These are phyloP conservation scores for Quercus suber DNA, from an alignment of 306 rosid genomes.

Conservation along the genomic window DNA sequence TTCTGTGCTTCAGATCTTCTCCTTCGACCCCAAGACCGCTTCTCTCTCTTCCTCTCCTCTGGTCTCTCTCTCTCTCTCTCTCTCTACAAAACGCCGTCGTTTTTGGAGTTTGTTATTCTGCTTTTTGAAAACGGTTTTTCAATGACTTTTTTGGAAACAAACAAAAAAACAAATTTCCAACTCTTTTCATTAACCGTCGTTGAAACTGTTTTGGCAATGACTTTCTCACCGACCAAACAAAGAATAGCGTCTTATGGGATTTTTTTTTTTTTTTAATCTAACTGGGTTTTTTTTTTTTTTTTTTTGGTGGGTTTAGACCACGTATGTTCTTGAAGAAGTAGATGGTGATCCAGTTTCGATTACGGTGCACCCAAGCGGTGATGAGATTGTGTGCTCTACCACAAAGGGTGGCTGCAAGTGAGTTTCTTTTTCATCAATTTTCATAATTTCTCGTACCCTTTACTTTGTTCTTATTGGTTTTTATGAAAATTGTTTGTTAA, in stretches of 20 bases:
- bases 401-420: slow-evolving; percentile 91
- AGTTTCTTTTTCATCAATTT: slow-evolving; percentile 29
- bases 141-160: too few species aligned
- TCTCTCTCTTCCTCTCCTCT: slow-evolving; percentile 66
- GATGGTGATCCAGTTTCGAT: slow-evolving; percentile 78
- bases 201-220: too few species aligned
- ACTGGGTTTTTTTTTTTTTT: not conserved
- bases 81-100: not conserved
- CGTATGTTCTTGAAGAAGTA: slow-evolving; percentile 71
- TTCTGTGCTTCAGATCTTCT: slow-evolving; percentile 66
- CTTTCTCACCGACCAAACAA: not conserved
- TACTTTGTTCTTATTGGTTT: slow-evolving; percentile 1
- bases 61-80: slow-evolving; percentile 44
- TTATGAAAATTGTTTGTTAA: too few species aligned
- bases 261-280: not conserved
- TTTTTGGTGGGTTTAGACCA: slow-evolving; percentile 36
- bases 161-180: too few species aligned
- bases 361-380: slow-evolving; percentile 86
- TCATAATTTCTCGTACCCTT: not conserved
- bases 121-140: too few species aligned
- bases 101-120: too few species aligned
- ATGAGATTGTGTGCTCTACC: slow-evolving; percentile 71
- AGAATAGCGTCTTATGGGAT: not conserved
- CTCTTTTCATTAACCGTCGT: too few species aligned
- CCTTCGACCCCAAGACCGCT: slow-evolving; percentile 65